phyloP scores from a whole-genome alignment of 1,284 basidiomycete species.

The Volvariella surrecta region DNA sequence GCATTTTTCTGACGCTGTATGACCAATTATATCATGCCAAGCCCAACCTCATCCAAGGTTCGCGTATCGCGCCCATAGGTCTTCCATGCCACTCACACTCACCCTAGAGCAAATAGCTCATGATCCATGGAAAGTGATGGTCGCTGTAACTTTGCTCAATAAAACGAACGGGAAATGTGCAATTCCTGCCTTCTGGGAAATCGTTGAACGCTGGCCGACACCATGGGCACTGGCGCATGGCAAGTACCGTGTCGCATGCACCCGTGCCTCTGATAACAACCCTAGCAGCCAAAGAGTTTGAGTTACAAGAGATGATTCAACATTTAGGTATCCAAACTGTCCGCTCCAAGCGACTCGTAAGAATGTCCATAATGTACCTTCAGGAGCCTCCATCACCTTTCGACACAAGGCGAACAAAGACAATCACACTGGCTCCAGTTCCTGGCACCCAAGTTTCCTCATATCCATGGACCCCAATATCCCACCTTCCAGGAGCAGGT shows the following conservation, averaged over 20 bases:
- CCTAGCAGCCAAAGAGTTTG: conserved; percentile 21
- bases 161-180: conserved; percentile 44
- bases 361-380: conserved; percentile 37
- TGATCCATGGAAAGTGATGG: conserved; percentile 46
- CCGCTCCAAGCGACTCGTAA: conserved; percentile 41
- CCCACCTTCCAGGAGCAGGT: conserved; percentile 49
- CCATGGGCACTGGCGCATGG: conserved; percentile 42
- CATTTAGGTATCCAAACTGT: conserved; percentile 45
- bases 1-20: conserved; percentile 10
- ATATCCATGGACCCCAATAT: conserved; percentile 38
- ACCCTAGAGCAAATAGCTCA: conserved; percentile 34
- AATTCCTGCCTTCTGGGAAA: conserved; percentile 45
- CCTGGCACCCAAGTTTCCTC: background rate
- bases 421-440: background rate
- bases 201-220: conserved; percentile 44
- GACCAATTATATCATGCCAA: conserved; percentile 20
- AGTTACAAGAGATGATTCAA: conserved; percentile 33
- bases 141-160: conserved; percentile 47
- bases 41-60: conserved; percentile 37
- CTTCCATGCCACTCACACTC: background rate
- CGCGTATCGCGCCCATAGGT: background rate
- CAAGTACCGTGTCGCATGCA: conserved; percentile 18
- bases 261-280: conserved; percentile 3
- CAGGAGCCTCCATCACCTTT: conserved; percentile 28
- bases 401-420: conserved; percentile 21